Percentiles rank a stretch among this genome's conserved stretches.
These are phyloP conservation scores for Hordeum pubiflorum DNA, from an alignment of 202 grass and related monocot species.

Conservation along the genomic window DNA sequence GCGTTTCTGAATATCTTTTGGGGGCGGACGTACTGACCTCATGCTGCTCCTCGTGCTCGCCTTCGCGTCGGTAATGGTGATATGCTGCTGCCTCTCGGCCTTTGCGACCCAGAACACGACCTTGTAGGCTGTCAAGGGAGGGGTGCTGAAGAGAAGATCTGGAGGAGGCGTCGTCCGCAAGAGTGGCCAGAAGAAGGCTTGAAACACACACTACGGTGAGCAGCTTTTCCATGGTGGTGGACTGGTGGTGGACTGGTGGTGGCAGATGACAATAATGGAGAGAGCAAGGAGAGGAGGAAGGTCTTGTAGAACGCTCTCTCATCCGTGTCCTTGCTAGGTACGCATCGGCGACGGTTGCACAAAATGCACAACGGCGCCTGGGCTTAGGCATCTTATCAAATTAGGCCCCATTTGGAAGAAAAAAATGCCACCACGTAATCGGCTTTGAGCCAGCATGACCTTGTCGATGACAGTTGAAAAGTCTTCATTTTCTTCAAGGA, in stretches of 20 bases:
- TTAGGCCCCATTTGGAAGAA: background rate
- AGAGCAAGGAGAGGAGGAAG: background rate
- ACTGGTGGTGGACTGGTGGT: background rate
- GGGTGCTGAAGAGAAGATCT: background rate
- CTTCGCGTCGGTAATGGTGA: constrained; percentile 13
- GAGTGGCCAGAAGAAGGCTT: constrained; percentile 1
- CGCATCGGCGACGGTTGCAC: background rate
- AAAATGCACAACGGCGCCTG: background rate
- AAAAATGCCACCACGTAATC: background rate
- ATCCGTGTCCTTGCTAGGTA: background rate
- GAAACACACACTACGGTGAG: background rate
- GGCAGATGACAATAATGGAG: constrained; percentile 11
- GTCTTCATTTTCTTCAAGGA: too few species aligned
- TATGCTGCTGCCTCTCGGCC: constrained; percentile 15
- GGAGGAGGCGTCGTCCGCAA: constrained; percentile 4
- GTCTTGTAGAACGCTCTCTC: background rate
- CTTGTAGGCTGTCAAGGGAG: background rate
- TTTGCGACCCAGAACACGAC: constrained; percentile 29
- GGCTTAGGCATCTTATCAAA: background rate
- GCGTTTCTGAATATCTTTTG: background rate
- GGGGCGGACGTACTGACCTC: constrained; percentile 12
- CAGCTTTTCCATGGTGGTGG: constrained; percentile 27
- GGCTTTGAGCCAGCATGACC: too few species aligned
- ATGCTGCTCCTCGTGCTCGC: background rate
- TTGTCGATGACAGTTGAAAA: too few species aligned